Percentiles rank a stretch among this genome's conserved stretches.
These are phyloP conservation scores for Tetrahymena thermophila DNA, from an alignment of 73 alveolate species.

Conservation along the genomic window DNA sequence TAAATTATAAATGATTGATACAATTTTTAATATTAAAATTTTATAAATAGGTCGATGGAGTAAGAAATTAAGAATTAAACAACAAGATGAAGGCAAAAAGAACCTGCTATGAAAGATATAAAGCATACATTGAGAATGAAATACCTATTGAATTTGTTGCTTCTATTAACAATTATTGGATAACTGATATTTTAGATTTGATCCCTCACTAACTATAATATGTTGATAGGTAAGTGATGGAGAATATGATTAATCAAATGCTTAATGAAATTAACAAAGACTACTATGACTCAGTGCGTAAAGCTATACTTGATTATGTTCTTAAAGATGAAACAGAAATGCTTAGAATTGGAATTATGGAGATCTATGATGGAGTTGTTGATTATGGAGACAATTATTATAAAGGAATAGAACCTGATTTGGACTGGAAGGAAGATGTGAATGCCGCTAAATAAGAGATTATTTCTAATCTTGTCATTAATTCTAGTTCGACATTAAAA, in stretches of 20 bases:
- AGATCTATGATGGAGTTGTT: constrained; percentile 64
- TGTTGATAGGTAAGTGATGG: constrained; percentile 60
- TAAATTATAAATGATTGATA: neutral
- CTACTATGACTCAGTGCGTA: constrained; percentile 68
- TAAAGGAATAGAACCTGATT: constrained; percentile 77
- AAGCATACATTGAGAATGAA: constrained; percentile 78
- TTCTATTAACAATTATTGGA: constrained; percentile 83
- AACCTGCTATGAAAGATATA: constrained; percentile 66
- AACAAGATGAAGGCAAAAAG: constrained; percentile 64
- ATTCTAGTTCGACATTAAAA: constrained; percentile 73
- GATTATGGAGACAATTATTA: constrained; percentile 82
- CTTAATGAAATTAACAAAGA: constrained; percentile 78
- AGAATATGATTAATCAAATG: constrained; percentile 69
- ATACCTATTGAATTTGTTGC: constrained; percentile 88
- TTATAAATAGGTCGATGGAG: neutral
- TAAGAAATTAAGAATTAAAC: constrained; percentile 21
- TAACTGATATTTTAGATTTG: constrained; percentile 70
- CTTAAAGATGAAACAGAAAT: constrained; percentile 73
- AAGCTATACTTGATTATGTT: constrained; percentile 78
- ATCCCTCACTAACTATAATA: constrained; percentile 79
- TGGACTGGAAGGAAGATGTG: constrained; percentile 86
- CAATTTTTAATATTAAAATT: too few species aligned
- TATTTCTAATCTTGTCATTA: constrained; percentile 76
- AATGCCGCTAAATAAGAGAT: constrained; percentile 89
- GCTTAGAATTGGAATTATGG: constrained; percentile 71